Percentiles rank a stretch among this genome's conserved stretches.
Conservation (phyloP, 2,329 filamentous ascomycete genomes). For the Colletotrichum siamense region DNA sequence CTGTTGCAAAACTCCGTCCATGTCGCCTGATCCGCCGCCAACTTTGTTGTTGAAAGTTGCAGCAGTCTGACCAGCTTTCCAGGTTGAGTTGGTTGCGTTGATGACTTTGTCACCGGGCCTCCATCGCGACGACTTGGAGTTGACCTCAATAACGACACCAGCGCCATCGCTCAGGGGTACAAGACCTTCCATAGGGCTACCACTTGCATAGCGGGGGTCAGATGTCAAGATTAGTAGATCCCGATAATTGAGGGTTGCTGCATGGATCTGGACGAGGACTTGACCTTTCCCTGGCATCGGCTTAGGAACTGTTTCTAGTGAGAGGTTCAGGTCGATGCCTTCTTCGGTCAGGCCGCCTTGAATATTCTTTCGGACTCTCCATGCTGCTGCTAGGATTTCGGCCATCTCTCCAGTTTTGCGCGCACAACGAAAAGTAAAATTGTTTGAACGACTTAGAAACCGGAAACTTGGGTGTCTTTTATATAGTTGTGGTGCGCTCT, state of each 20-base stretch:
- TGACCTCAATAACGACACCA: not conserved
- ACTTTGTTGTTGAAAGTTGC: not conserved
- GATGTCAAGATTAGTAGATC: not conserved
- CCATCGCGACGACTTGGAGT: not conserved
- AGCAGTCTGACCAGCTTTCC: not conserved
- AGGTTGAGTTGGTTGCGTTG: not conserved
- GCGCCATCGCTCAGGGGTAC: not conserved
- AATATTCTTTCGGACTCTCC: not conserved
- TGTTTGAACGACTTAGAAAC: not conserved
- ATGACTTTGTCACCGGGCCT: not conserved
- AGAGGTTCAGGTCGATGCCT: not conserved
- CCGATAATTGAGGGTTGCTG: not conserved
- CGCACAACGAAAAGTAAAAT: not conserved
- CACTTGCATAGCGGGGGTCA: not conserved
- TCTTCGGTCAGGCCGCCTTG: not conserved
- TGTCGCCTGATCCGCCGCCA: not conserved
- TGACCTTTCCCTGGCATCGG: not conserved
- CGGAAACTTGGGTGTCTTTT: accelerated
- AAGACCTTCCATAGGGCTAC: not conserved
- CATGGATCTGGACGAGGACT: not conserved
- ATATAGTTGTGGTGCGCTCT: not conserved
- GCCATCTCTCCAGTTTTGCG: not conserved
- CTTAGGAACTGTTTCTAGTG: not conserved
- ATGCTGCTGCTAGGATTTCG: not conserved
- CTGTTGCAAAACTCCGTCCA: not conserved